Conservation (phyloP, 2,329 filamentous ascomycete genomes). For the Penicillium sp. region DNA sequence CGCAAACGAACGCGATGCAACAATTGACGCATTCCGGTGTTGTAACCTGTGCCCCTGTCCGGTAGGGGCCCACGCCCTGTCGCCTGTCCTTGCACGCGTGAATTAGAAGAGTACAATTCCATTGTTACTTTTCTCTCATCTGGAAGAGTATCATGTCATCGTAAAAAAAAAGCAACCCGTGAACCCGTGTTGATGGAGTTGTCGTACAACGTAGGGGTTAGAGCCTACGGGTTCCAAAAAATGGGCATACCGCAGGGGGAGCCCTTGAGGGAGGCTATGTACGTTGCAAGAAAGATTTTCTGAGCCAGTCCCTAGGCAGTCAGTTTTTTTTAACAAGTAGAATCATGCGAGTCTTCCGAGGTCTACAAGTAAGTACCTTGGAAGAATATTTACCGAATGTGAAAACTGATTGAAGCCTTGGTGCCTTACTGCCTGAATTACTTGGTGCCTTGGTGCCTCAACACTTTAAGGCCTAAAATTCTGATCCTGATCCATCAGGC, state of each 20-base stretch:
- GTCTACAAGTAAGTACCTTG: too few species aligned
- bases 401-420: background rate
- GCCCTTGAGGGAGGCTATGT: background rate
- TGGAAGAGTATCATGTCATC: too few species aligned
- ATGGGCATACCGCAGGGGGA: background rate
- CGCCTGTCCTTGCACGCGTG: background rate
- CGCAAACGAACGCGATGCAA: constrained; percentile 17
- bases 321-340: background rate
- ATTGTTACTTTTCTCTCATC: background rate
- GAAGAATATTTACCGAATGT: background rate
- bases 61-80: constrained; percentile 1
- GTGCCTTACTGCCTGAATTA: background rate
- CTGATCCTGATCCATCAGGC: too few species aligned
- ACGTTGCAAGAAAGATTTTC: background rate
- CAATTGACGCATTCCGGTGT: constrained; percentile 17
- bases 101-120: background rate
- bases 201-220: background rate
- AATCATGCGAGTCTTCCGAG: background rate
- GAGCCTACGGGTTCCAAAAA: background rate
- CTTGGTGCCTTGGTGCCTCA: background rate
- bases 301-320: background rate
- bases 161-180: too few species aligned
- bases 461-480: too few species aligned
- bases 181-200: background rate
- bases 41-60: constrained; percentile 15